phyloP scores from a whole-genome alignment of 352 stramenopile species.

The Pythium sp. region DNA sequence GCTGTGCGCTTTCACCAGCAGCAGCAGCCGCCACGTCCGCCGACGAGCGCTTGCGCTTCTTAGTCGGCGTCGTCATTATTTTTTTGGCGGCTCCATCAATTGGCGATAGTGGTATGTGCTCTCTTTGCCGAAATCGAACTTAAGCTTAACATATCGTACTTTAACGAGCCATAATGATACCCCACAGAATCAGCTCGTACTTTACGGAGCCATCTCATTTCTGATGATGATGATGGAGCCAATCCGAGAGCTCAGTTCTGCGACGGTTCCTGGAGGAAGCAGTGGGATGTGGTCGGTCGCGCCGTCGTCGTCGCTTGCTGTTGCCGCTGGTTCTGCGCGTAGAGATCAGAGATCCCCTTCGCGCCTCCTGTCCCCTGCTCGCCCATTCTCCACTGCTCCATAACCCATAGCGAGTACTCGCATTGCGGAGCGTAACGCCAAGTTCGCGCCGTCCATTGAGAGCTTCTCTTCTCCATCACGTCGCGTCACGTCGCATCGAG shows the following conservation, averaged over 20 bases:
- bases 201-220: neutral
- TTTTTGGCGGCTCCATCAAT: neutral
- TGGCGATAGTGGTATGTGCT: neutral
- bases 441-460: neutral
- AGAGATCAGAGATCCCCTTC: neutral
- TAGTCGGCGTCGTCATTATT: neutral
- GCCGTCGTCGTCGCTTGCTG: neutral
- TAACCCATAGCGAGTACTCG: neutral
- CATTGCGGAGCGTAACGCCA: neutral
- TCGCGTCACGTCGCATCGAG: neutral
- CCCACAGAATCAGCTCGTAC: neutral
- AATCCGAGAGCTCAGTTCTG: neutral
- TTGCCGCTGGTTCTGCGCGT: neutral
- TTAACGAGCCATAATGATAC: neutral
- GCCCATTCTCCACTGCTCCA: neutral
- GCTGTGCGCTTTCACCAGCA: neutral
- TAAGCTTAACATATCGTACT: neutral
- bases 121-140: no score
- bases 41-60: constrained; percentile 5
- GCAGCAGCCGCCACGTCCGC: neutral
- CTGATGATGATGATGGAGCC: neutral
- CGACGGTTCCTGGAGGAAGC: neutral
- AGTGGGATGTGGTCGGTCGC: neutral
- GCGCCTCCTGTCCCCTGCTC: neutral
- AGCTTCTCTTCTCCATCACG: neutral